Base-by-base conservation (phyloP, 768 basidiomycete species). In the Naganishia onofrii region DNA sequence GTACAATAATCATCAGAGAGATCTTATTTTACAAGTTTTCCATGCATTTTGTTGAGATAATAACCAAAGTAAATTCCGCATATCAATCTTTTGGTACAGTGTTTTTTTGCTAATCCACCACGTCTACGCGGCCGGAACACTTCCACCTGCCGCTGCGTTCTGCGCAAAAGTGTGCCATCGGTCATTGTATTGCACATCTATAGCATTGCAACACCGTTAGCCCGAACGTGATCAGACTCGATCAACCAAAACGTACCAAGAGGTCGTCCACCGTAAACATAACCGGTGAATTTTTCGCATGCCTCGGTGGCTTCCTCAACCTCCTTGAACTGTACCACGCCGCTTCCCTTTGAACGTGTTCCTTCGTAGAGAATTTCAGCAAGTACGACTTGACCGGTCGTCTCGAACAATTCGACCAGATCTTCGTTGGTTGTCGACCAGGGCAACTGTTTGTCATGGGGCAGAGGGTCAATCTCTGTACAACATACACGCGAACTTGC, bases 401-500 rank as follows among this genome's bases (percentile, higher is more conserved):
- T 99, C 84, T 97, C 94, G 76, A 99, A 99, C 23, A 99, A 82
- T 82, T 99, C 95, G 26, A 99, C 94, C 53, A 99, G 83, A 79
- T 99, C 95, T 79, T 99, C 95, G 79, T 99, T 97, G 8, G 95
- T 93, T 54, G 95, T 99, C 12, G 95, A 97, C 94, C 94, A 99
- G 0, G 95, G 95, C 21, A 99, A 82, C 95, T 98, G 73, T 10
- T 42, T 1, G 1, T 21, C 64, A 3, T 57, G 28, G 38, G 68
- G 56, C 19, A 69, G 38, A 46, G 1, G 17, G 12, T 32, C 13
- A 21, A 21, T 12, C n/a, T 36, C 12, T 13, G 7, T 28, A 17
- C 9, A 17, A 6, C 31, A 53, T 19, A 5, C 38, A 28, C 5
- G 23, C 8, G 9, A 38, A 54, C 23, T 15, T 44, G 29, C 26